phyloP scores from a whole-genome alignment of 1,139 yeast genomes.

The Sugiyamaella paludigena region DNA sequence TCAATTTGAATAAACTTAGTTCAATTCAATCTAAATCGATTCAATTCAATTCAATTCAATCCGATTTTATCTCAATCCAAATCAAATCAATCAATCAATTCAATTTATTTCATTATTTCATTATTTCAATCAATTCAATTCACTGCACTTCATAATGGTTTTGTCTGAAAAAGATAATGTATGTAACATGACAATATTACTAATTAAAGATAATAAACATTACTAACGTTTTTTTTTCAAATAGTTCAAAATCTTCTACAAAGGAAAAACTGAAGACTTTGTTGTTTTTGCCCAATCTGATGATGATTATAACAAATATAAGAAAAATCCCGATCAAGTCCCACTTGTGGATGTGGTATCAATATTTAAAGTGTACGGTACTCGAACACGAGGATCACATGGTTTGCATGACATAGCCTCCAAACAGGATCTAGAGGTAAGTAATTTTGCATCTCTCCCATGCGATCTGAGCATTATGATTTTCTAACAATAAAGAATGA shows the following conservation, averaged over 20 bases:
- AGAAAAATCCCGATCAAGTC: conserved; percentile 47
- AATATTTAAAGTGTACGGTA: conserved; percentile 59
- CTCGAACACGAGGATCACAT: conserved; percentile 57
- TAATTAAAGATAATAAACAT: too few relatives aligned
- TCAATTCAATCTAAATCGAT: too few relatives aligned
- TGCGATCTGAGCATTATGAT: too few relatives aligned
- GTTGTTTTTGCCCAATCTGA: conserved; percentile 60
- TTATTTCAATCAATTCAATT: too few relatives aligned
- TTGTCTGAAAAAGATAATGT: too few relatives aligned
- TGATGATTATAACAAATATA: conserved; percentile 49
- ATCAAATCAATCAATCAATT: too few relatives aligned
- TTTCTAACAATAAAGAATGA: conserved; percentile 37
- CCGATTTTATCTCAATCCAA: too few relatives aligned
- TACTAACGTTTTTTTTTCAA: not conserved
- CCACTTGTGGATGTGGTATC: conserved; percentile 67
- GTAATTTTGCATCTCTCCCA: conserved; percentile 4
- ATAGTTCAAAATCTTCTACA: conserved; percentile 48
- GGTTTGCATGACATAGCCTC: conserved; percentile 75
- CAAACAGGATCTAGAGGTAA: conserved; percentile 50
- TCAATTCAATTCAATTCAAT: too few relatives aligned
- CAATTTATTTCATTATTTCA: too few relatives aligned
- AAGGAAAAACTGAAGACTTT: conserved; percentile 62
- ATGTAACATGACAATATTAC: too few relatives aligned
- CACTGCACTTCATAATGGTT: too few relatives aligned
- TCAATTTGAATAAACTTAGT: too few relatives aligned